Base-by-base conservation (phyloP, 225 moss, liverwort and hornwort genomes). In the Straminergon stramineum region DNA sequence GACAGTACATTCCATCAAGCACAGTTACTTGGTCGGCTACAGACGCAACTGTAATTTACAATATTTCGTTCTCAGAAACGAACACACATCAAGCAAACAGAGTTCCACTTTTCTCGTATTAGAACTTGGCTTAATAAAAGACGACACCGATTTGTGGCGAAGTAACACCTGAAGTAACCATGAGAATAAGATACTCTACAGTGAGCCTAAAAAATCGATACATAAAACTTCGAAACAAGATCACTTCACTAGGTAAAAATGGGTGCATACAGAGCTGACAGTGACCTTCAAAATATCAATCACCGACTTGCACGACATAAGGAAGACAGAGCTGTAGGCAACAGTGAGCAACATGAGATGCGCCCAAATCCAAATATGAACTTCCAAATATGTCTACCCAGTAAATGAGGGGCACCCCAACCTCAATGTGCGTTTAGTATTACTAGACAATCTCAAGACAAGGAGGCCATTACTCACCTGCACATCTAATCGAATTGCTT, bases 401-500 rank as follows among this genome's bases (percentile, higher is more conserved):
- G 35, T 15, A 81, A 71, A 83, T 43, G 58, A 88, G 83, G 58
- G 67, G 82, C 69, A 75, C 64, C 81, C 45, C 79, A 91, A 89
- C 81, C 76, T 81, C 69, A 39, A 76, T 39, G 67, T 51, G 65
- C 73, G 75, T 57, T 84, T 48, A 81, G 30, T 51, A 79, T 75
- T 56, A 48, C 51, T 63, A 75, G 22, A 84, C 74, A 87, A 48
- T 81, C 87, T 84, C 69, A 85, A 76, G 62, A 71, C 75, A 84
- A 87, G 51, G 67, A 64, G 48, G 83, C 28, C 58, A 60, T 51
- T 65, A 60, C 74, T 90, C 87, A 96, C 96, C 95, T 98, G 98
- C 70, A 96, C 98, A 93, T 98, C 98, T 85, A 98, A 91, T 58
- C 98, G 96, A 84, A 98, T 94, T 55, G 97, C 97, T 91, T 98